Base-by-base conservation (phyloP, 805 yeast genomes). In the Wilhelminamyces savonicus region DNA sequence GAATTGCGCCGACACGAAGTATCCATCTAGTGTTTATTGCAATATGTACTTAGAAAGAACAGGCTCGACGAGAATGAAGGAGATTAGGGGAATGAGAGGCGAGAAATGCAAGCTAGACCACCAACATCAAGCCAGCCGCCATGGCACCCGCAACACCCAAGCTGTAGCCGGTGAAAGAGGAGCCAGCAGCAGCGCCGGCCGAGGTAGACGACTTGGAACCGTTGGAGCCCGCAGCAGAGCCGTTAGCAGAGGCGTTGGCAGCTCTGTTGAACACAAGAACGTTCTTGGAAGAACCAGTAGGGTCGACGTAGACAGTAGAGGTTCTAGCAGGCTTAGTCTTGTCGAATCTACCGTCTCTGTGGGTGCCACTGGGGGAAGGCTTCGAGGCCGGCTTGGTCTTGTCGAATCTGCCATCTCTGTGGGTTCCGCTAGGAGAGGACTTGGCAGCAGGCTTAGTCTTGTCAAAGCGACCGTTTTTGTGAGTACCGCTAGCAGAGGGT, bases 401-500 rank as follows among this genome's bases (percentile, higher is more conserved):
- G 39, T 41, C 40, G 18, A 41, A 41, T 28, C 39, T 32, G 13
- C 46, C 46, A 47, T 36, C 37, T 56, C 62, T 37, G 50, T 48
- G 36, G 48, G 59, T 32, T 59, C 66, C 41, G 50, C 50, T 29
- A 36, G 72, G 27, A 17, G 48, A 28, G 12, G 49, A 20, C 13
- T 40, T 33, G 13, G 50, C 11, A 11, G 50, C 21, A 6, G 34
- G 23, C 62, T 31, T 66, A 58, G 46, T 72, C 55, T 71, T 67
- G 64, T 74, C 63, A 49, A 74, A 74, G 48, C 65, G 65, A 42
- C 83, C 83, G 41, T 62, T 62, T 38, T 54, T 67, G 62, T 76
- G 78, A 26, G 80, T 74, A 10, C 39, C 38, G 26, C 41, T 19
- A 13, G 13, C 5, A 7, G 35, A 21, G 7, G 38, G 34, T 15